phyloP scores from a whole-genome alignment of 2,329 filamentous ascomycete species.

The Pezicula neosporulosa region DNA sequence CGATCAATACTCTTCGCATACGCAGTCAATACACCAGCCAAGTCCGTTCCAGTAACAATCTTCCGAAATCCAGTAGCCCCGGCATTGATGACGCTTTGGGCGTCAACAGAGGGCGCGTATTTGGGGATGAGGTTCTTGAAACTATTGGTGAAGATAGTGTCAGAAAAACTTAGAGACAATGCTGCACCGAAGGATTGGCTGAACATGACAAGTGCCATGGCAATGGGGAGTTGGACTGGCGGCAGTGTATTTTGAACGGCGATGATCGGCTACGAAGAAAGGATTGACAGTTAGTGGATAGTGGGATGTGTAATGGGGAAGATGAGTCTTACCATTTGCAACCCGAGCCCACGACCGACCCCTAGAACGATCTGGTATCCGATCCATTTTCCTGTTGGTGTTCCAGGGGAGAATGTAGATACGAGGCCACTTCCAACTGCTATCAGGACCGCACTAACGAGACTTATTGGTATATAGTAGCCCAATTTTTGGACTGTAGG shows the following conservation, averaged over 20 bases:
- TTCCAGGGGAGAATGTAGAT: too few species aligned
- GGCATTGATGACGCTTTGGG: slow-evolving; percentile 32
- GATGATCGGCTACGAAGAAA: too few species aligned
- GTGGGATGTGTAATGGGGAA: too few species aligned
- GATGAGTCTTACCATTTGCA: too few species aligned
- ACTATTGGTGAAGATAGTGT: slow-evolving; percentile 28
- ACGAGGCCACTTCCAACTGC: too few species aligned
- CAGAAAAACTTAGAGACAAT: slow-evolving; percentile 24
- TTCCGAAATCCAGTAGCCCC: slow-evolving; percentile 35
- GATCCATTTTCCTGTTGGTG: too few species aligned
- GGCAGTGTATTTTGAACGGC: slow-evolving; percentile 29
- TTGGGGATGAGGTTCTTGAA: slow-evolving; percentile 28
- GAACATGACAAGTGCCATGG: slow-evolving; percentile 31
- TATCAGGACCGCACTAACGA: too few species aligned
- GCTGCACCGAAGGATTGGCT: slow-evolving; percentile 27
- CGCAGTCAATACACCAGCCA: slow-evolving; percentile 34
- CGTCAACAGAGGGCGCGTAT: slow-evolving; percentile 29
- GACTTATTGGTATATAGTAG: too few species aligned
- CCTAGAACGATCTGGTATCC: too few species aligned
- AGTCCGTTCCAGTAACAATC: slow-evolving; percentile 26
- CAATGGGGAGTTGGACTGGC: slow-evolving; percentile 24
- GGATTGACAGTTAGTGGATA: too few species aligned
- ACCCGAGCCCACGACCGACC: too few species aligned
- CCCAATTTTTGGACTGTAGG: slow-evolving; percentile 22
- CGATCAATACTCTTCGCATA: slow-evolving; percentile 35